Evolutionary conservation across 225 moss, liverwort and hornwort species (phyloP).

Genomic region (Polytrichum commune): DNA sequence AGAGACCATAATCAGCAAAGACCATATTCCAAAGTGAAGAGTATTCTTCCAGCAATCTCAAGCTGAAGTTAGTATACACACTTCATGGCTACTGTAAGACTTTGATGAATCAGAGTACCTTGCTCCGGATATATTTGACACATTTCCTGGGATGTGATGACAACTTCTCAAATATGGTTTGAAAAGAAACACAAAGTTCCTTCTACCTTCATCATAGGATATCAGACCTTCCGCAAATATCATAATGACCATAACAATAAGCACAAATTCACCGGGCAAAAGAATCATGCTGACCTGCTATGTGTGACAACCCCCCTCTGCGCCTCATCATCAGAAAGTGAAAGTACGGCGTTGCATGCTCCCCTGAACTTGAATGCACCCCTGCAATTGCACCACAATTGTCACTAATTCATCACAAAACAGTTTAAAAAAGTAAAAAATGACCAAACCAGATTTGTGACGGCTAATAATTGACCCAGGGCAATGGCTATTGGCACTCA

Average conservation of each 20-base stretch:
- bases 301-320: constrained; percentile 72
- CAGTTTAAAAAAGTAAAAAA: too few species aligned
- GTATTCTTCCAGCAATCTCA: not conserved
- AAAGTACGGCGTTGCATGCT: constrained; percentile 79
- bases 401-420: not conserved
- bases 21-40: not conserved
- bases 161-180: not conserved
- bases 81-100: not conserved
- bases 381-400: constrained; percentile 20
- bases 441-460: not conserved
- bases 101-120: not conserved
- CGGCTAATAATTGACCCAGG: not conserved
- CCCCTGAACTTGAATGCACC: constrained; percentile 87
- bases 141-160: not conserved
- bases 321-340: constrained; percentile 54
- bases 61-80: too few species aligned
- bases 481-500: constrained; percentile 7
- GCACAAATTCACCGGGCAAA: not conserved
- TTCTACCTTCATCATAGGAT: not conserved
- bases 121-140: not conserved
- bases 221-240: not conserved
- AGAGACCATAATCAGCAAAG: too few species aligned
- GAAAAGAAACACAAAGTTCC: not conserved
- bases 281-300: constrained; percentile 55
- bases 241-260: not conserved